Evolutionary conservation across 108 stramenopile genomes (phyloP), one percentile per base, ranked within the genome.

Genomic region (Cyclostephanos tholiformis): DNA sequence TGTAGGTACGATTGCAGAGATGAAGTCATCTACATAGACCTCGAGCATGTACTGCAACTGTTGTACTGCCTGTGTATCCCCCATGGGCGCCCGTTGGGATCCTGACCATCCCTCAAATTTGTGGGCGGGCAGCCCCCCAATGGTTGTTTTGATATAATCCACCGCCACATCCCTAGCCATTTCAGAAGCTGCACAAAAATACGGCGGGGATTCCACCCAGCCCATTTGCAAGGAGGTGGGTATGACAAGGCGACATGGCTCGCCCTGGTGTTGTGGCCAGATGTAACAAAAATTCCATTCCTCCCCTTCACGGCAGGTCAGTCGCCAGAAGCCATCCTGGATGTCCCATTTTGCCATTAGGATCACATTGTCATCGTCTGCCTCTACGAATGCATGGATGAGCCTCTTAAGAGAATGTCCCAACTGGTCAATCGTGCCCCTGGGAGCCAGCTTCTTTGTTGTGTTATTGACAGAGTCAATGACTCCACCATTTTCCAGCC

Each of bases 211-310:
- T 4, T 32, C 32, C 32, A 32, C 32, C 32, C 32, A 32, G 32
- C 32, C 32, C 32, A 32, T 32, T 4, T 32, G 32, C 32, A 32
- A 32, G 32, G 32, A 32, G 32, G 32, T 32, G 32, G 32, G 32
- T 32, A 32, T 4, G 4, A 32, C 32, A 4, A 32, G 32, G 32
- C 32, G 32, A 32, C 20, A 19, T 27, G 62, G 62, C 19, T 63
- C 22, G 2, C 62, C 62, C 7, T n/a, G n/a, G 20, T 2, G 0
- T 0, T 8, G 1, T 63, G 62, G 62, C 22, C 20, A 44, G 1
- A 63, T 1, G 26, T 63, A 63, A n/a, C 23, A 22, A 16, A 63
- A 63, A 26, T 63, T 63, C 62, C 62, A 63, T 22, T 63, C 62
- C 8, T 44, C 62, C 16, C 43, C 41, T 7, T 9, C 22, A 12